Evolutionary conservation across 1,139 yeast species (phyloP).

Genomic region (Candida sp.): DNA sequence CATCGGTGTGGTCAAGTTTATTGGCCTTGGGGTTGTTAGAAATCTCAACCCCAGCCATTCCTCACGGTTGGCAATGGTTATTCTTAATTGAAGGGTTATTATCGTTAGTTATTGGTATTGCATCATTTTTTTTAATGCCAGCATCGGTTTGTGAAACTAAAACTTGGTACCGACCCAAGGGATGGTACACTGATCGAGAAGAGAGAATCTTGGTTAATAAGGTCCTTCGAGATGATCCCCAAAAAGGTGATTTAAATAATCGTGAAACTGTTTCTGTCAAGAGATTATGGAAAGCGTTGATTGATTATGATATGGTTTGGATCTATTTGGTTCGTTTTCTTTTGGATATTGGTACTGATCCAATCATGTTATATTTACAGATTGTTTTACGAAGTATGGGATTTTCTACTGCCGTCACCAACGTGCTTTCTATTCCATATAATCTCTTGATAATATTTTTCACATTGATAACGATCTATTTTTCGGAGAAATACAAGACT

Average conservation of each 20-base stretch:
- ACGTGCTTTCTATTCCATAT: constrained; percentile 53
- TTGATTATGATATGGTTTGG: constrained; percentile 61
- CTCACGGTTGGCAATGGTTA: constrained; percentile 62
- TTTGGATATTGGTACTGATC: constrained; percentile 39
- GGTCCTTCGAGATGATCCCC: constrained; percentile 64
- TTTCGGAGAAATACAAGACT: constrained; percentile 36
- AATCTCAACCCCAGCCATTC: constrained; percentile 32
- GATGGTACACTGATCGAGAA: constrained; percentile 65
- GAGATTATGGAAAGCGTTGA: constrained; percentile 35
- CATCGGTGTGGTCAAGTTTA: constrained; percentile 13
- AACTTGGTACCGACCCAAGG: constrained; percentile 45
- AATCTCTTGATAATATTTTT: constrained; percentile 33
- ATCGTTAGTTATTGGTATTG: constrained; percentile 53
- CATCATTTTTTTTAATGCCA: constrained; percentile 55
- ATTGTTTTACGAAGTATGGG: constrained; percentile 51
- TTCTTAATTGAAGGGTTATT: constrained; percentile 62
- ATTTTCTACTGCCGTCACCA: constrained; percentile 52
- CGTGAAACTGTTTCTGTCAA: constrained; percentile 48
- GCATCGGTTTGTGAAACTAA: constrained; percentile 58
- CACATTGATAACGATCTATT: constrained; percentile 34
- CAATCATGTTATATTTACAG: constrained; percentile 49
- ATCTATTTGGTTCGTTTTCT: constrained; percentile 49
- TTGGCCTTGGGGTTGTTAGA: constrained; percentile 45
- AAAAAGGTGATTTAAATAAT: constrained; percentile 67
- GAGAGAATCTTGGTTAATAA: constrained; percentile 61